Base-by-base conservation (phyloP, 208 protist species). In the Crithidia thermophila region DNA sequence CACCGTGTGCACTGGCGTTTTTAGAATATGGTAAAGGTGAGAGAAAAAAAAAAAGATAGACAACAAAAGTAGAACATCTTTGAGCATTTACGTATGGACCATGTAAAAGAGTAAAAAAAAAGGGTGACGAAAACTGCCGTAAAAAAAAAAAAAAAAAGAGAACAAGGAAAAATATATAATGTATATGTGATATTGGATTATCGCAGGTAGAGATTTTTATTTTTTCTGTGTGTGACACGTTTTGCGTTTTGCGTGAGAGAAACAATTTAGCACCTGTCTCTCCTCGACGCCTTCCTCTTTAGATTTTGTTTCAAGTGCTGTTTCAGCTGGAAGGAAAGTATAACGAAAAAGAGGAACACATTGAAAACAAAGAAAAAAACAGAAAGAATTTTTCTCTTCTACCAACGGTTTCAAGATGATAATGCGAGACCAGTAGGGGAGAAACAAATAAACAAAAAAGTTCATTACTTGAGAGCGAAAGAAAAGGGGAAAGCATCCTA, bases 291-390 rank as follows among this genome's bases (percentile, higher is more conserved):
- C n/a, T n/a, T n/a, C n/a, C n/a, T n/a, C n/a, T n/a, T n/a, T n/a
- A n/a, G n/a, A n/a, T n/a, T n/a, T n/a, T n/a, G n/a, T n/a, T n/a
- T n/a, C n/a, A n/a, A n/a, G n/a, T n/a, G n/a, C n/a, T n/a, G n/a
- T n/a, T 1, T 9, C 28, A 36, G 27, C 9, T 10, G 13, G 14
- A 25, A 5, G 23, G 16, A 61, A 25, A 31, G 18, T 4, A 25
- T 2, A 45, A 42, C 25, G 5, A 28, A 55, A 31, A 25, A 71
- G 3, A 45, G 42, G 25, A 37, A 49, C 31, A 56, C 21, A 58
- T n/a, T 18, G 18, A 49, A 64, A 56, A 23, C 65, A 64, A 63
- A 73, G 30, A 67, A 18, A 66, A 18, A 51, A 42, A 46, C 50
- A 37, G 33, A 49, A 59, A 46, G 59, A 14, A 42, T 63, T 21